Evolutionary conservation across 805 yeast genomes (phyloP).

Genomic region (Dipodascopsis tothii): DNA sequence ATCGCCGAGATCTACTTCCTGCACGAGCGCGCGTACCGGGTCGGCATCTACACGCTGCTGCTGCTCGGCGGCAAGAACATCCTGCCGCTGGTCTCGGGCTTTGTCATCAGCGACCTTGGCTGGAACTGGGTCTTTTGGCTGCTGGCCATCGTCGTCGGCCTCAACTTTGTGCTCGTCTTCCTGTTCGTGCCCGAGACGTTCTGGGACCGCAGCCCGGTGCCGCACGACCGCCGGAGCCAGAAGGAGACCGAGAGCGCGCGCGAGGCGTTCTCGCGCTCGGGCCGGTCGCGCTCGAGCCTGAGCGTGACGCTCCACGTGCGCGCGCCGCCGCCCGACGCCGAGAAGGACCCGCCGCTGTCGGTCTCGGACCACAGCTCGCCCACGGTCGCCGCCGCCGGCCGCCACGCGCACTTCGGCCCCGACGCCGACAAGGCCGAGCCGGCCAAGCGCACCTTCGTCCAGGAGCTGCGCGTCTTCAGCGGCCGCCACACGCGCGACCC

Average conservation of each 20-base stretch:
- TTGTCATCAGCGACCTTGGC: constrained; percentile 42
- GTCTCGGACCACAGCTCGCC: too few species aligned
- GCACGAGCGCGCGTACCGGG: constrained; percentile 54
- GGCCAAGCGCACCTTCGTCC: constrained; percentile 26
- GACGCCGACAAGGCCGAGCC: constrained; percentile 1
- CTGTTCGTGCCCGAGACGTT: constrained; percentile 59
- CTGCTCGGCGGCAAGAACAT: constrained; percentile 51
- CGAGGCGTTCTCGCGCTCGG: constrained; percentile 31
- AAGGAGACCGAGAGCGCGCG: constrained; percentile 45
- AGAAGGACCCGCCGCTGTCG: too few species aligned
- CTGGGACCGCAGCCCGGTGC: constrained; percentile 51
- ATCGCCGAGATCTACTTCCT: constrained; percentile 55
- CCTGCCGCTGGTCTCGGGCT: constrained; percentile 49
- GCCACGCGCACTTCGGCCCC: not conserved
- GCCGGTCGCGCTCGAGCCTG: too few species aligned
- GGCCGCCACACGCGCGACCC: constrained; percentile 46
- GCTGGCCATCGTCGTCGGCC: constrained; percentile 45
- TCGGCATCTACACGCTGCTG: constrained; percentile 51
- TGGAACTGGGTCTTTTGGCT: constrained; percentile 62
- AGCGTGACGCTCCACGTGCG: too few species aligned
- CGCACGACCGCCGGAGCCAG: constrained; percentile 41
- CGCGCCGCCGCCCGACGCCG: too few species aligned
- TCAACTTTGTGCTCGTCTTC: constrained; percentile 39
- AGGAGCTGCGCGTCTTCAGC: constrained; percentile 38
- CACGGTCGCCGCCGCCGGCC: too few species aligned